Conservation (phyloP, 495 filamentous ascomycete genomes). For the Penicillium tannophilum region DNA sequence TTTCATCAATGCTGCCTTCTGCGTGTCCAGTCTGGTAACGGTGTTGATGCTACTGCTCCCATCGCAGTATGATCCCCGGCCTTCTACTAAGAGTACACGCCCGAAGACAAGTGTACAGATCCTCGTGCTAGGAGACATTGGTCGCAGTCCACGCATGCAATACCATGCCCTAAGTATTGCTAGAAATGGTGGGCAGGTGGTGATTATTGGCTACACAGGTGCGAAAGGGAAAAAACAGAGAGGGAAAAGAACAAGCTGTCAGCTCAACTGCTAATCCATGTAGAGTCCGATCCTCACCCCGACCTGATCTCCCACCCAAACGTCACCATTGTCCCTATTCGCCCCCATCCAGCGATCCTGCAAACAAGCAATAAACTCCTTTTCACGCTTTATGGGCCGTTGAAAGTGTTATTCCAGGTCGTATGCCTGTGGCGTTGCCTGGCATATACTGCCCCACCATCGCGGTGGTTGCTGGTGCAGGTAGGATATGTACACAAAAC, state of each 20-base stretch:
- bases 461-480: constrained; percentile 81
- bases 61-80: constrained; percentile 45
- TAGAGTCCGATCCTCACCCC: constrained; percentile 73
- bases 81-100: constrained; percentile 9
- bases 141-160: constrained; percentile 95
- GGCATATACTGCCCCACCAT: constrained; percentile 68
- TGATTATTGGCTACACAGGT: constrained; percentile 89
- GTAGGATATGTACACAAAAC: constrained; percentile 33
- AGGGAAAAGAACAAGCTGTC: neutral
- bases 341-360: constrained; percentile 60
- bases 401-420: constrained; percentile 86
- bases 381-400: constrained; percentile 76
- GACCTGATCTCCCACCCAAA: constrained; percentile 64
- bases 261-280: constrained; percentile 1
- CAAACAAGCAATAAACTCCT: constrained; percentile 70
- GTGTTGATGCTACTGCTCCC: constrained; percentile 54
- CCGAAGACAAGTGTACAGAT: constrained; percentile 64
- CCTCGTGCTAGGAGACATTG: constrained; percentile 97
- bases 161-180: constrained; percentile 96
- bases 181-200: constrained; percentile 74
- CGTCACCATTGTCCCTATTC: constrained; percentile 69
- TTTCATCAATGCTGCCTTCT: constrained; percentile 47
- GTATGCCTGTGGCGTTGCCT: constrained; percentile 68
- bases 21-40: constrained; percentile 51
- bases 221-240: constrained; percentile 13